Conservation (phyloP, 2,329 filamentous ascomycete genomes). For the Fusarium kyushuense region DNA sequence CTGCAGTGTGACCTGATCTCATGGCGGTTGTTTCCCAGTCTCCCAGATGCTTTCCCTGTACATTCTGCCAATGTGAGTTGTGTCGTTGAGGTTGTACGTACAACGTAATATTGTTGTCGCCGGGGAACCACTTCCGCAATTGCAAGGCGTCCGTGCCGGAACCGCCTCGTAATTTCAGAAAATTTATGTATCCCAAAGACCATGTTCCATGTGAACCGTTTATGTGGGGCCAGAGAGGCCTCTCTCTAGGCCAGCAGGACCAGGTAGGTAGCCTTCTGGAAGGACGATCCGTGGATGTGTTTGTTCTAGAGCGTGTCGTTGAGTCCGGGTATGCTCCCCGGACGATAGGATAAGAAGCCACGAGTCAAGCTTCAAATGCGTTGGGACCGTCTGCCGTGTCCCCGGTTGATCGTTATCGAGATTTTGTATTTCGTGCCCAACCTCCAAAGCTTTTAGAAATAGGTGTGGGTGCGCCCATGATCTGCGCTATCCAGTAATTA, state of each 20-base stretch:
- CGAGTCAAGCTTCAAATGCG: conserved; percentile 39
- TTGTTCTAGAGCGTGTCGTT: conserved; percentile 38
- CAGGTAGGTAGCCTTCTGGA: conserved; percentile 47
- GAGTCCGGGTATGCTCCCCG: conserved; percentile 41
- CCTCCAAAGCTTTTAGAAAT: conserved; percentile 5
- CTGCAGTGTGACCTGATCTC: conserved; percentile 36
- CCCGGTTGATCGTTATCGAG: conserved; percentile 39
- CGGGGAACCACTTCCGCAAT: conserved; percentile 51
- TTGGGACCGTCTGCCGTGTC: conserved; percentile 31
- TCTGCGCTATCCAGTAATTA: conserved; percentile 29
- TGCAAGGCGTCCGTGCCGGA: conserved; percentile 39
- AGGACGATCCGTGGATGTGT: conserved; percentile 41
- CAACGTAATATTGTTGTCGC: conserved; percentile 43
- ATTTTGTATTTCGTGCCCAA: conserved; percentile 30
- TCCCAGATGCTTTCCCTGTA: conserved; percentile 26
- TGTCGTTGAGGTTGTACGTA: conserved; percentile 31
- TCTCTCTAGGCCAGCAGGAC: conserved; percentile 20
- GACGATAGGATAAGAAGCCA: conserved; percentile 31
- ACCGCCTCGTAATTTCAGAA: conserved; percentile 49
- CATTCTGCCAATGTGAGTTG: conserved; percentile 18
- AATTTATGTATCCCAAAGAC: conserved; percentile 43
- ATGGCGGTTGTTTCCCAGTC: conserved; percentile 39
- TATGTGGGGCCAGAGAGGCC: conserved; percentile 41
- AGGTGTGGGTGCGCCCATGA: conserved; percentile 15
- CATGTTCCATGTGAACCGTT: conserved; percentile 31